phyloP scores from a whole-genome alignment of 2,329 filamentous ascomycete species.

The Aspergillus chevalieri region DNA sequence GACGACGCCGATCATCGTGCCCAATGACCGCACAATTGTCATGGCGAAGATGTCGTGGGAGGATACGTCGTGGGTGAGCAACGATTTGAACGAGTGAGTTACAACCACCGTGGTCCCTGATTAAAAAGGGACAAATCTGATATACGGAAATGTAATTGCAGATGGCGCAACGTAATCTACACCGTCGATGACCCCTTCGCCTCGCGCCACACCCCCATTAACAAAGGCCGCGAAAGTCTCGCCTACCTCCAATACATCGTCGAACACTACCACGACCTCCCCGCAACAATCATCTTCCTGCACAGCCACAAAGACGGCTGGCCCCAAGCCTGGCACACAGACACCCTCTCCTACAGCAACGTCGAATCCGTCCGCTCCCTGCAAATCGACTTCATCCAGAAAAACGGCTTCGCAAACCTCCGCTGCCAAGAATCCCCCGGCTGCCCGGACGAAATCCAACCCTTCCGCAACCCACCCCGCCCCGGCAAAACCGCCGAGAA shows the following conservation, averaged over 20 bases:
- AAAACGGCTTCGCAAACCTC: constrained; percentile 53
- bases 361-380: constrained; percentile 45
- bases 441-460: constrained; percentile 29
- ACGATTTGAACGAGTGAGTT: constrained; percentile 39
- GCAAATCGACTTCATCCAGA: constrained; percentile 44
- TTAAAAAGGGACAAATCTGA: not conserved
- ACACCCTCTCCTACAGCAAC: constrained; percentile 49
- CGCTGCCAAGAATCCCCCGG: constrained; percentile 42
- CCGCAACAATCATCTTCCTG: constrained; percentile 50
- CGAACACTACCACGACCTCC: constrained; percentile 41
- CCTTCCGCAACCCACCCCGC: constrained; percentile 14
- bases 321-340: constrained; percentile 48
- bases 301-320: constrained; percentile 47
- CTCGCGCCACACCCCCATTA: constrained; percentile 17
- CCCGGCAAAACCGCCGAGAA: constrained; percentile 17
- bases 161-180: constrained; percentile 42
- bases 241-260: constrained; percentile 43
- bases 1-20: constrained; percentile 23
- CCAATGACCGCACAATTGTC: constrained; percentile 37
- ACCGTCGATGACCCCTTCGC: constrained; percentile 29
- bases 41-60: constrained; percentile 40
- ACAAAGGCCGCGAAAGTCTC: constrained; percentile 41
- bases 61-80: constrained; percentile 40
- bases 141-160: constrained; percentile 8
- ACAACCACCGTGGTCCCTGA: not conserved